Percentiles rank a stretch among this genome's conserved stretches.
Evolutionary conservation across 148 eudicot species (phyloP).

Genomic region (Persicaria tinctoria): DNA sequence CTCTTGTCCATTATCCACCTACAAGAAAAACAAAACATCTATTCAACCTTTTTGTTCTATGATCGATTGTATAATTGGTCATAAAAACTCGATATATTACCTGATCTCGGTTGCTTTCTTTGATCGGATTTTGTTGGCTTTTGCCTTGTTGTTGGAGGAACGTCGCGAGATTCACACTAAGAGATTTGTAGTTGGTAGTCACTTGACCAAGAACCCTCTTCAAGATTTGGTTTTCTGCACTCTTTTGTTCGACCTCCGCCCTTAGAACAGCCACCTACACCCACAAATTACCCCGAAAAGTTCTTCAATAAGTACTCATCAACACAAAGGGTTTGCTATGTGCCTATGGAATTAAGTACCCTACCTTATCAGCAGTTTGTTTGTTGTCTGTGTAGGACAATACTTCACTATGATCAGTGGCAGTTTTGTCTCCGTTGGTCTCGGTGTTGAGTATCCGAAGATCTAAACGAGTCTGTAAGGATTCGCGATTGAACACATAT

Average conservation of each 20-base stretch:
- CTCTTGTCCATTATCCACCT: background rate
- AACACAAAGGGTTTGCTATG: background rate
- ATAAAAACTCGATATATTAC: background rate
- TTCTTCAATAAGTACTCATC: background rate
- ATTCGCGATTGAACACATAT: background rate
- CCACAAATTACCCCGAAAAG: background rate
- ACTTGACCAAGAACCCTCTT: conserved; percentile 13
- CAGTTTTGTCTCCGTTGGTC: background rate
- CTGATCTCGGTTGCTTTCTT: background rate
- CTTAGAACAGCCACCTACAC: conserved; percentile 8
- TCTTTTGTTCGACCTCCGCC: conserved; percentile 11
- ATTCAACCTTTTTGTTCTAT: too few relatives aligned
- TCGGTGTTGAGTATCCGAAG: background rate
- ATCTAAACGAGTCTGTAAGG: background rate
- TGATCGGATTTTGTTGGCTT: background rate
- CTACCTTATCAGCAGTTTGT: background rate
- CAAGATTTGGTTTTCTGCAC: conserved; percentile 9
- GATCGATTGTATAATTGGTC: too few relatives aligned
- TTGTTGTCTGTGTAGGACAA: background rate
- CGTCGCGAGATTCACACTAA: conserved; percentile 1
- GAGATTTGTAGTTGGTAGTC: conserved; percentile 9
- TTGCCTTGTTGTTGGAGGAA: conserved; percentile 5
- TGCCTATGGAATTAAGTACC: too few relatives aligned
- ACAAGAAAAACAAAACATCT: background rate
- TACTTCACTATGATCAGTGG: background rate